Evolutionary conservation across 192 early-diverging fungal species (phyloP).

Genomic region (Geranomyces variabilis): DNA sequence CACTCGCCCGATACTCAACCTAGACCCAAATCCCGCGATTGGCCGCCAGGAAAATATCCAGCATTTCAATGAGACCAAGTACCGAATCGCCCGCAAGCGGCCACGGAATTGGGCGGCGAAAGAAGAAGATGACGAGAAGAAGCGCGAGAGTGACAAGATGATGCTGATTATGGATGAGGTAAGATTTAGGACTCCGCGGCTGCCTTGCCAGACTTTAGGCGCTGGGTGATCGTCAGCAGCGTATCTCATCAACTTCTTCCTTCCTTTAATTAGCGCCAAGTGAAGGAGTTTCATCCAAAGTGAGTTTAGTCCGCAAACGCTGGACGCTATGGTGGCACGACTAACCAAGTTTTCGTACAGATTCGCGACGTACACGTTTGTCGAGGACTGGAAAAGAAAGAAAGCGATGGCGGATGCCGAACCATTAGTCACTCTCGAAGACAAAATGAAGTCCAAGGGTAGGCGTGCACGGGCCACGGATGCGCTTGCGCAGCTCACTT

Average conservation of each 20-base stretch:
- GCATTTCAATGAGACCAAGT: constrained; percentile 34
- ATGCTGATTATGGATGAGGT: constrained; percentile 49
- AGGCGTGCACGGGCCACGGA: constrained; percentile 12
- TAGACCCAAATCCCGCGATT: constrained; percentile 27
- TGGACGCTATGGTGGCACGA: too few relatives aligned
- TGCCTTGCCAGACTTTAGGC: too few relatives aligned
- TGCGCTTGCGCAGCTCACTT: not conserved
- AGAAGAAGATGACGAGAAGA: constrained; percentile 35
- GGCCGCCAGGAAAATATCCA: not conserved
- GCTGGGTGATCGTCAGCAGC: too few relatives aligned
- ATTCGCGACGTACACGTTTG: constrained; percentile 31
- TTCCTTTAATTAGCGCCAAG: not conserved
- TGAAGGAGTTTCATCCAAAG: constrained; percentile 32
- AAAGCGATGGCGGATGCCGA: constrained; percentile 33
- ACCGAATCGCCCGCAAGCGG: constrained; percentile 32
- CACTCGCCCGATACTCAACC: not conserved
- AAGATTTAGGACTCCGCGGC: not conserved
- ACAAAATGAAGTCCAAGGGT: constrained; percentile 35
- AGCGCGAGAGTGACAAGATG: constrained; percentile 33
- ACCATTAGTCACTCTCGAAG: constrained; percentile 28
- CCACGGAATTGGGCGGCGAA: constrained; percentile 34
- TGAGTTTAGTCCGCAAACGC: too few relatives aligned
- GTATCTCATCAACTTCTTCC: too few relatives aligned
- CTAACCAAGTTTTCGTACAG: constrained; percentile 7
- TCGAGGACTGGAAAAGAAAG: constrained; percentile 44